Evolutionary conservation across 2,329 filamentous ascomycete genomes (phyloP).

Genomic region (Colletotrichum australisinense): DNA sequence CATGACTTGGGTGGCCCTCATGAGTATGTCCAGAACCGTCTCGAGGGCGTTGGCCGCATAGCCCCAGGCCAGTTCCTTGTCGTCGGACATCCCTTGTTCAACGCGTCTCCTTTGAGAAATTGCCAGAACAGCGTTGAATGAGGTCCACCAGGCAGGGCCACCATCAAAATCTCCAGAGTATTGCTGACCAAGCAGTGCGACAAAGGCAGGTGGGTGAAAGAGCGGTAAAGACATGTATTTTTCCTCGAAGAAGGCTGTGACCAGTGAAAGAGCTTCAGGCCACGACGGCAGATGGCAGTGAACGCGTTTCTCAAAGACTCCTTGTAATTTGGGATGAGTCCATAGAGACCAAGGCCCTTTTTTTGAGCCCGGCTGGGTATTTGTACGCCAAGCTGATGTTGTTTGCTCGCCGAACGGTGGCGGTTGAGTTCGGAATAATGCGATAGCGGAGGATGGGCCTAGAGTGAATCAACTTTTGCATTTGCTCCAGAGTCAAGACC

Average conservation of each 20-base stretch:
- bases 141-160: background rate
- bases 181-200: background rate
- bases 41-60: background rate
- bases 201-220: conserved; percentile 4
- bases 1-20: background rate
- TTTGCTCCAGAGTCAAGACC: background rate
- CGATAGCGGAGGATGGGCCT: background rate
- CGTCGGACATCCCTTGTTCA: background rate
- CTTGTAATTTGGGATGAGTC: conserved; percentile 2
- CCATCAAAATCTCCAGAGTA: background rate
- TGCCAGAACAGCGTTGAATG: background rate
- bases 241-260: background rate
- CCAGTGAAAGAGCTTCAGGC: conserved; percentile 6
- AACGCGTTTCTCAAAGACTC: background rate
- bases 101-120: background rate
- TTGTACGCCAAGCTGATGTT: background rate
- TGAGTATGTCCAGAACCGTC: background rate
- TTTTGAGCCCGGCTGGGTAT: background rate
- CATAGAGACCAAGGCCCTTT: conserved; percentile 9
- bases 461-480: background rate
- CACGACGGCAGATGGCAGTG: background rate
- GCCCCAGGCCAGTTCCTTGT: background rate
- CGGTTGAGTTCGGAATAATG: background rate
- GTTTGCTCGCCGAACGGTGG: background rate
- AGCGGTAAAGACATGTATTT: background rate